These are phyloP conservation scores for Pythium angustatum DNA, from an alignment of 352 stramenopile genomes.

Conservation along the genomic window DNA sequence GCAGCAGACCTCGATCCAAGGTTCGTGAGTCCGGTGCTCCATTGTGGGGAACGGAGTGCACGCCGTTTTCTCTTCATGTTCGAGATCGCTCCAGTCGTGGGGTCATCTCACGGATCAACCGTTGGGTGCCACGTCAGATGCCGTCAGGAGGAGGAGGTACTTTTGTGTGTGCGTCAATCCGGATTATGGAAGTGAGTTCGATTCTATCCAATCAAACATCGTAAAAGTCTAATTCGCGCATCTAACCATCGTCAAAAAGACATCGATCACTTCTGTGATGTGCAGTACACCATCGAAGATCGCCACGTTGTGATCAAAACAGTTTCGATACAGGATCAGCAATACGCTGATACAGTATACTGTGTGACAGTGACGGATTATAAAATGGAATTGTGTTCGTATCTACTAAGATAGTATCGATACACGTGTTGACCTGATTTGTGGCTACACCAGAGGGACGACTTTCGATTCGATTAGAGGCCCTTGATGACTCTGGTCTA, in stretches of 20 bases:
- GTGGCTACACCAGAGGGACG: constrained; percentile 11
- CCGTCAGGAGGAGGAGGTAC: constrained; percentile 24
- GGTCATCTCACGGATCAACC: constrained; percentile 10
- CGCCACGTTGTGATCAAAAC: constrained; percentile 14
- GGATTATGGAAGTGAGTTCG: not conserved
- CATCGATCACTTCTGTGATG: constrained; percentile 8
- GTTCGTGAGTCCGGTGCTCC: too few species aligned
- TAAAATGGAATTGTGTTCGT: not conserved
- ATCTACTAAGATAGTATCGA: constrained; percentile 1
- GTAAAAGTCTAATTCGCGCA: not conserved
- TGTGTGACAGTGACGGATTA: not conserved
- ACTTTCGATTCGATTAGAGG: constrained; percentile 15
- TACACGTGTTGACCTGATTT: not conserved
- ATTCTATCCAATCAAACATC: constrained; percentile 6
- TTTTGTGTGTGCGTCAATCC: constrained; percentile 21
- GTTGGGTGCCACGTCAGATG: constrained; percentile 19
- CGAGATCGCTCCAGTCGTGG: too few species aligned
- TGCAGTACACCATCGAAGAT: constrained; percentile 12
- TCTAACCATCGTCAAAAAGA: not conserved
- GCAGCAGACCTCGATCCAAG: too few species aligned
- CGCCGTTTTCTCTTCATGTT: not conserved
- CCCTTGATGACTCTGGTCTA: constrained; percentile 3
- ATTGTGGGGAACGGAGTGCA: not conserved
- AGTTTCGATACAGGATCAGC: not conserved
- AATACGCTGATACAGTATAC: constrained; percentile 1